Evolutionary conservation across 108 stramenopile species (phyloP), one percentile per base, ranked within the genome.

Genomic region (Fragilaria crotonensis): DNA sequence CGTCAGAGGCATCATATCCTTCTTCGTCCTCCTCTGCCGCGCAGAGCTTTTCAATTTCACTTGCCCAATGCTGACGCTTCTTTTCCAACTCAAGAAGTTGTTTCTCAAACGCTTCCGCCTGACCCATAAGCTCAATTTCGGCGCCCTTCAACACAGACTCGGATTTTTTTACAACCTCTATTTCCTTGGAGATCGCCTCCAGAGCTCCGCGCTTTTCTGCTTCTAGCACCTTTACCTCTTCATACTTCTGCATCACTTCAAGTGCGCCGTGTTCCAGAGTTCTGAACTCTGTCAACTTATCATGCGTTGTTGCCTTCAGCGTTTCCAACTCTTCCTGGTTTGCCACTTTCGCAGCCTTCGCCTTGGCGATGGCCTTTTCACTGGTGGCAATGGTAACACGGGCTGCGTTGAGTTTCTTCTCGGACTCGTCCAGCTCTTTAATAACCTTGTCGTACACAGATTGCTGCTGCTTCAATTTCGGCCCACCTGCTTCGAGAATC

Each of bases 401-500:
- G 27, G 90, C 85, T 36, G 87, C 60, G 48, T 73, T 88, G 26
- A 90, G 71, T 1, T 67, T 53, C 41, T 81, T 85, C 45, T 77
- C 80, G 11, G 85, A 68, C 21, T 84, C 72, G 45, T 84, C 82
- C 51, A 87, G 48, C 5, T 72, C 56, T 7, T 63, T 67, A 28
- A 85, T 49, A 45, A 77, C 73, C 52, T 84, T 76, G 25, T 89
- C 89, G 54, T 84, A 83, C n/a, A 70, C 66, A 30, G 72, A 73
- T 59, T 86, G 80, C 52, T 93, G 92, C 28, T 83, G 83, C 70
- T 95, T 96, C 33, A 96, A 73, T 46, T 73, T 71, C 36, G 75
- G 62, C 21, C 96, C 95, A 26, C 96, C 98, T 45, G 92, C 90
- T 48, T 95, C 89, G 28, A 95, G 52, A 61, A 97, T 95, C 18